Percentiles rank a stretch among this genome's conserved stretches.
Conservation (phyloP, 2,329 filamentous ascomycete genomes). For the Trichoderma hamatum region DNA sequence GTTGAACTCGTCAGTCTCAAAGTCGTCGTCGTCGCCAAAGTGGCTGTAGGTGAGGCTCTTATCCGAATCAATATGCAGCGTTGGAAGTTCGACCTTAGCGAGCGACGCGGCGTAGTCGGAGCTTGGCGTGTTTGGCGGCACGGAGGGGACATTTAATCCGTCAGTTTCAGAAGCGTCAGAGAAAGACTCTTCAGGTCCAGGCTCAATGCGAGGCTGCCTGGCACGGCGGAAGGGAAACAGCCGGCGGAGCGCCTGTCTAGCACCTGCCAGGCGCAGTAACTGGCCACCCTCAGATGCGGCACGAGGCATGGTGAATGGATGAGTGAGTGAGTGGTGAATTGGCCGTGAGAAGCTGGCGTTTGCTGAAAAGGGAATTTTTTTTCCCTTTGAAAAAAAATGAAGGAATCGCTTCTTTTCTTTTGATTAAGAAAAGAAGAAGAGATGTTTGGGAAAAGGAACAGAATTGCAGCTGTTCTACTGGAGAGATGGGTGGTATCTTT, state of each 20-base stretch:
- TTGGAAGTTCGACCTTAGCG: background rate
- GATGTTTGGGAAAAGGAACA: background rate
- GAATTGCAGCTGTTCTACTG: background rate
- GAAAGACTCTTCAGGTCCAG: background rate
- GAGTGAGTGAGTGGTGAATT: background rate
- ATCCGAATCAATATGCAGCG: background rate
- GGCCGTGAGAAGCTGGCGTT: background rate
- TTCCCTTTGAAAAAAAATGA: background rate
- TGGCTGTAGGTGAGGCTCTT: conserved; percentile 22
- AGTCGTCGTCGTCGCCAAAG: background rate
- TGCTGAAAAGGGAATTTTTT: background rate
- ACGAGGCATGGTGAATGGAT: background rate
- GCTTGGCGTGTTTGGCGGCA: conserved; percentile 8
- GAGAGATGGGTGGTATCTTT: background rate
- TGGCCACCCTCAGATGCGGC: conserved; percentile 36
- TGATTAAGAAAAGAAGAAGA: background rate
- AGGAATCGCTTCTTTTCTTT: background rate
- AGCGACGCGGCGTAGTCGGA: background rate
- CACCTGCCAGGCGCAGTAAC: conserved; percentile 37
- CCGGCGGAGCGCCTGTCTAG: conserved; percentile 38
- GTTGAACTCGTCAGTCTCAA: conserved; percentile 8
- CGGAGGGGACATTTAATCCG: background rate
- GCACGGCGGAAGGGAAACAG: conserved; percentile 36
- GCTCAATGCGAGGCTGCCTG: conserved; percentile 33
- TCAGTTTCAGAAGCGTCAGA: background rate